A percentile compares a stretch with the other conserved stretches of the same genome.
Conservation (phyloP, 768 basidiomycete genomes). For the Pleurotus pulmonarius region DNA sequence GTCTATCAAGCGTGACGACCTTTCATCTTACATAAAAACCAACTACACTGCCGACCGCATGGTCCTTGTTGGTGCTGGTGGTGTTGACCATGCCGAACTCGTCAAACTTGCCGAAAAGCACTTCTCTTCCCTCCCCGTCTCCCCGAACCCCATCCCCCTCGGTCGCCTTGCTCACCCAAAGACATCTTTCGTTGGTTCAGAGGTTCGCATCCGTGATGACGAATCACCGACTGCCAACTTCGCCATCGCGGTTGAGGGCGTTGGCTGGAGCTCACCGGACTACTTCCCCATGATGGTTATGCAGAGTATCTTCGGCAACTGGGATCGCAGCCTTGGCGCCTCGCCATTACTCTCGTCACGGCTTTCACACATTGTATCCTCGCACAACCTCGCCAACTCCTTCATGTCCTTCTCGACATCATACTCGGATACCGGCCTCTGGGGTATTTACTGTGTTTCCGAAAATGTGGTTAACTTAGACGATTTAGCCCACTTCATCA, state of each 20-base stretch:
- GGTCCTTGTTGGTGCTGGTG: constrained; percentile 97
- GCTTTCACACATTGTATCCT: constrained; percentile 86
- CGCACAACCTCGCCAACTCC: constrained; percentile 95
- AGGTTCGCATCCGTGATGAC: constrained; percentile 95
- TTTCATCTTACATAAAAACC: constrained; percentile 87
- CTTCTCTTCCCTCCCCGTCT: constrained; percentile 86
- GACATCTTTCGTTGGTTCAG: constrained; percentile 86
- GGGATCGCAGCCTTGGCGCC: constrained; percentile 95
- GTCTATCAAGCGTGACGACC: constrained; percentile 89
- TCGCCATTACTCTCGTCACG: constrained; percentile 86
- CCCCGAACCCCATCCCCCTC: constrained; percentile 83
- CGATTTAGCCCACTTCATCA: constrained; percentile 89
- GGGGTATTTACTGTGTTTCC: constrained; percentile 96
- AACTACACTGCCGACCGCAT: constrained; percentile 99
- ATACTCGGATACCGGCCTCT: constrained; percentile 97
- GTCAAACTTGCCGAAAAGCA: constrained; percentile 94
- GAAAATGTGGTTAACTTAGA: constrained; percentile 95
- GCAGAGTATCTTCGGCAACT: constrained; percentile 98
- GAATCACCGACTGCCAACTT: constrained; percentile 85
- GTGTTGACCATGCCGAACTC: constrained; percentile 87
- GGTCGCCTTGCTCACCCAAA: constrained; percentile 75
- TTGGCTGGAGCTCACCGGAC: constrained; percentile 96
- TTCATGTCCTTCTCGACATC: constrained; percentile 99
- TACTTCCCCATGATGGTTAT: constrained; percentile 99
- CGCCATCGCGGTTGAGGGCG: constrained; percentile 96